Evolutionary conservation across 805 yeast genomes (phyloP).

Genomic region (Candida boleticola): DNA sequence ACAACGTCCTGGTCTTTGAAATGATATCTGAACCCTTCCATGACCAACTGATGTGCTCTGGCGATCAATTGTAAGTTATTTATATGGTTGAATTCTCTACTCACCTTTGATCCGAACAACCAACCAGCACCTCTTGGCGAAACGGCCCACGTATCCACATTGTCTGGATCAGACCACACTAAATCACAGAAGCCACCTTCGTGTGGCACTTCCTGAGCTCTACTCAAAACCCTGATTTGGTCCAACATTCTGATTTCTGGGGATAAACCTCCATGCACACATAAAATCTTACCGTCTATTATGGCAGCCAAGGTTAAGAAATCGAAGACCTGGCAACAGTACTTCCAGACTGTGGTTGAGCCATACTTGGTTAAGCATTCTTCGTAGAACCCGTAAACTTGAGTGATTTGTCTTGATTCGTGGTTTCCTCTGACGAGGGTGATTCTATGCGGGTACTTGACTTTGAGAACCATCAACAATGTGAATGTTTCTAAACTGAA

Average conservation of each 20-base stretch:
- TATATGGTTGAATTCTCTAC: constrained; percentile 93
- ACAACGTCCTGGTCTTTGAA: constrained; percentile 95
- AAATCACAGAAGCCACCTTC: constrained; percentile 98
- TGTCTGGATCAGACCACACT: constrained; percentile 98
- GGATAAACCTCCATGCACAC: constrained; percentile 96
- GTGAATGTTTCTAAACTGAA: constrained; percentile 94
- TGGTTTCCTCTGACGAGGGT: constrained; percentile 97
- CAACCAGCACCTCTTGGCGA: constrained; percentile 99
- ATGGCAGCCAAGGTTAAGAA: constrained; percentile 92
- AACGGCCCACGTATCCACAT: constrained; percentile 97
- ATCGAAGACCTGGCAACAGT: constrained; percentile 95
- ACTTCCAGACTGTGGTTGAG: constrained; percentile 92
- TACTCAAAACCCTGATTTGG: constrained; percentile 87
- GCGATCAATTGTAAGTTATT: constrained; percentile 87
- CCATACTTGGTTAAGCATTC: constrained; percentile 94
- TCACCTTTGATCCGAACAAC: constrained; percentile 92
- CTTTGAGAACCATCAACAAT: constrained; percentile 87
- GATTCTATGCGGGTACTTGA: constrained; percentile 77
- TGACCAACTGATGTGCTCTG: constrained; percentile 95
- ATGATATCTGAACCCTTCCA: constrained; percentile 97
- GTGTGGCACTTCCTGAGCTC: constrained; percentile 98
- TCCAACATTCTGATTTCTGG: constrained; percentile 98
- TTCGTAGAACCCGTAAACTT: constrained; percentile 96
- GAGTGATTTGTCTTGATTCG: constrained; percentile 96
- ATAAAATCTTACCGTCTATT: constrained; percentile 88